These are phyloP conservation scores for Coniochaeta sp. DNA, from an alignment of 2,329 filamentous ascomycete genomes.

Conservation along the genomic window DNA sequence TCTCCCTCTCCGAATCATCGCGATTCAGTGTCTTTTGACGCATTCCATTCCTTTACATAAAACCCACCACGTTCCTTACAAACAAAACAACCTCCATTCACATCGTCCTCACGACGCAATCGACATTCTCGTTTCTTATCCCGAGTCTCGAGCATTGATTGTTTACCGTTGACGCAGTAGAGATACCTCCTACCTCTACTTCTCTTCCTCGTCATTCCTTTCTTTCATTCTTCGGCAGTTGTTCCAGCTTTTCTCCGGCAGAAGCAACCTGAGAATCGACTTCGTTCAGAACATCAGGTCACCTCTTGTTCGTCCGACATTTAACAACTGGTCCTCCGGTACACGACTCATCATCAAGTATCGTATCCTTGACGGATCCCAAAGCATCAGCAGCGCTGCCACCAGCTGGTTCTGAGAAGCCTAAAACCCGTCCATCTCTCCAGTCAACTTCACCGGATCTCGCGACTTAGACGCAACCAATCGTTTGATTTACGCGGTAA, in stretches of 20 bases:
- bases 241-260: constrained; percentile 1
- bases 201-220: constrained; percentile 13
- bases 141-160: background rate
- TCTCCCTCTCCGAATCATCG: background rate
- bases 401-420: constrained; percentile 18
- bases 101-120: constrained; percentile 10
- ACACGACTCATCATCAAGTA: no score
- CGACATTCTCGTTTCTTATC: background rate
- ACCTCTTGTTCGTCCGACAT: no score
- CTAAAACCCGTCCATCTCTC: constrained; percentile 9
- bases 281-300: no score
- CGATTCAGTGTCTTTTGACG: constrained; percentile 11
- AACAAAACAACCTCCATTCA: background rate
- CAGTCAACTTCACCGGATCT: background rate
- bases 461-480: constrained; percentile 3
- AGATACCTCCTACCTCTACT: constrained; percentile 3
- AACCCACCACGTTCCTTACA: constrained; percentile 3
- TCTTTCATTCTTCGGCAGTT: constrained; percentile 9
- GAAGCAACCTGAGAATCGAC: no score
- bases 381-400: constrained; percentile 20
- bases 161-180: background rate
- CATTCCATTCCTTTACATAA: constrained; percentile 13
- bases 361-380: background rate
- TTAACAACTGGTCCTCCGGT: no score
- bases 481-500: background rate